Evolutionary conservation across 2,329 filamentous ascomycete species (phyloP).

Genomic region (Phaeosphaeriaceae sp.): DNA sequence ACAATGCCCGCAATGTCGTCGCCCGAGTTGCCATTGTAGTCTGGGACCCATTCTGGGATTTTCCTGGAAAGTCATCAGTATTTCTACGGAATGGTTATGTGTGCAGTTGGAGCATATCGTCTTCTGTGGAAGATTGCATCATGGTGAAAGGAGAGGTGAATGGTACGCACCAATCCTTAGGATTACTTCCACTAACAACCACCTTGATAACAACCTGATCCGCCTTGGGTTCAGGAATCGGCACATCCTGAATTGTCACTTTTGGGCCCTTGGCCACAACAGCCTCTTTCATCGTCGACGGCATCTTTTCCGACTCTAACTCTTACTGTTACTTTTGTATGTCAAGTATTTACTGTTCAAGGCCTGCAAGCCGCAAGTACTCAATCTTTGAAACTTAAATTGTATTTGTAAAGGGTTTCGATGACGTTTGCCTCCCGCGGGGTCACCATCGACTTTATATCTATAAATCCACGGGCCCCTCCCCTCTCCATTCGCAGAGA

Average conservation of each 20-base stretch:
- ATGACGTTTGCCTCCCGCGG: slow-evolving; percentile 3
- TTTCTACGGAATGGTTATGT: neutral
- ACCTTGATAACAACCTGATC: slow-evolving; percentile 50
- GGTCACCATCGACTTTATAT: neutral
- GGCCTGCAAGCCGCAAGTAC: too few relatives aligned
- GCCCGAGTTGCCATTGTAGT: slow-evolving; percentile 53
- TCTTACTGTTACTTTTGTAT: too few relatives aligned
- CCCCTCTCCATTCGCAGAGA: neutral
- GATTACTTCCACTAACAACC: slow-evolving; percentile 49
- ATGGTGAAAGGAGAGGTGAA: neutral
- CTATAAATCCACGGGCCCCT: neutral
- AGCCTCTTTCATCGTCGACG: slow-evolving; percentile 51
- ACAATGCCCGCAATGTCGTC: slow-evolving; percentile 65
- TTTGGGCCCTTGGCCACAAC: slow-evolving; percentile 39
- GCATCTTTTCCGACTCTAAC: neutral
- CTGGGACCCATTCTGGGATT: slow-evolving; percentile 19
- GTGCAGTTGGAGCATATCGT: neutral
- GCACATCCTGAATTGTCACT: slow-evolving; percentile 48
- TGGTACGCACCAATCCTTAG: slow-evolving; percentile 56
- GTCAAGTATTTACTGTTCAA: neutral
- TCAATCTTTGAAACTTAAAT: neutral
- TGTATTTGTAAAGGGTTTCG: neutral
- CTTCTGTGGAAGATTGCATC: neutral
- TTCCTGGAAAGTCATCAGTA: slow-evolving; percentile 28
- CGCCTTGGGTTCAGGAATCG: slow-evolving; percentile 39